Evolutionary conservation across 1,139 yeast genomes (phyloP).

Genomic region (Wickerhamomyces sp.): DNA sequence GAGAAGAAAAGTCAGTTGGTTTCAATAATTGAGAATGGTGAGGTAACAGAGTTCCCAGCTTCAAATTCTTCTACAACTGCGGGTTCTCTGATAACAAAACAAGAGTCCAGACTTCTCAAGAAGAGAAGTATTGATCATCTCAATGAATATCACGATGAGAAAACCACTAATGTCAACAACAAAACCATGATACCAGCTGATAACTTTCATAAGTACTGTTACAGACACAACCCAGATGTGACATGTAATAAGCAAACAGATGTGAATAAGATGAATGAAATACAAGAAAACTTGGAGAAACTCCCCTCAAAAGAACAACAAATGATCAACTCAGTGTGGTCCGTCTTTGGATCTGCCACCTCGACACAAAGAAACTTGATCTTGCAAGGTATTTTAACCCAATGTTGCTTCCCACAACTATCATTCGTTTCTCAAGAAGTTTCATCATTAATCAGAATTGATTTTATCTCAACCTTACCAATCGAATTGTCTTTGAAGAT

Average conservation of each 20-base stretch:
- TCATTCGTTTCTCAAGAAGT: constrained; percentile 81
- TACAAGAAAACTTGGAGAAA: constrained; percentile 52
- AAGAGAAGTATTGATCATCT: not conserved
- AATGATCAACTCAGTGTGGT: constrained; percentile 73
- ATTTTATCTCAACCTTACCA: constrained; percentile 81
- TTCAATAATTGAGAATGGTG: constrained; percentile 1
- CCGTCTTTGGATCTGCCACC: constrained; percentile 71
- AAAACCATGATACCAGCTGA: constrained; percentile 28
- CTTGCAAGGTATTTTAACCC: constrained; percentile 77
- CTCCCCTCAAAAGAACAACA: constrained; percentile 62
- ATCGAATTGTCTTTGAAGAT: constrained; percentile 81
- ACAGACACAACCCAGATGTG: constrained; percentile 87
- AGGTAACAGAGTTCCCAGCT: not conserved
- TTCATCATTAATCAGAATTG: constrained; percentile 75
- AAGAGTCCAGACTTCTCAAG: not conserved
- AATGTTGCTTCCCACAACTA: constrained; percentile 93
- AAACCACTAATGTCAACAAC: not conserved
- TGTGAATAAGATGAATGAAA: constrained; percentile 55
- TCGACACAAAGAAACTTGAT: constrained; percentile 66
- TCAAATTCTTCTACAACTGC: no score
- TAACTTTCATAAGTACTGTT: constrained; percentile 67
- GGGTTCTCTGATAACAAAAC: no score
- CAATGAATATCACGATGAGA: not conserved
- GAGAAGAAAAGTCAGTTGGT: not conserved
- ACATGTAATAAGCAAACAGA: constrained; percentile 70